Percentiles rank a stretch among this genome's conserved stretches.
phyloP scores from a whole-genome alignment of 257 asterid species.

The Jacaranda mimosifolia region DNA sequence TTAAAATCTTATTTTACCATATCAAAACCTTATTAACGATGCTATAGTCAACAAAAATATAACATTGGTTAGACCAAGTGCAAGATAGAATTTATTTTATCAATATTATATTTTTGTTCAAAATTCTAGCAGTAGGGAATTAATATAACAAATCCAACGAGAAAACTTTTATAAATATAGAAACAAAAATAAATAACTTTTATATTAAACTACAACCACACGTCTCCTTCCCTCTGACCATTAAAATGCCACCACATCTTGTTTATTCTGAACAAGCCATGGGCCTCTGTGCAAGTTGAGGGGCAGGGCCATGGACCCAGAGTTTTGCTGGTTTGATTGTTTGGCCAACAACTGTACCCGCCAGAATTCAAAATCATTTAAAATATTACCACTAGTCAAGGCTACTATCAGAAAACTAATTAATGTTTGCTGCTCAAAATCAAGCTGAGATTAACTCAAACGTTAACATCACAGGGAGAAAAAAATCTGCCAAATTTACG shows the following conservation, averaged over 20 bases:
- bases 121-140: no score
- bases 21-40: no score
- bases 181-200: no score
- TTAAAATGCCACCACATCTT: neutral
- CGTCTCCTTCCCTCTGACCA: neutral
- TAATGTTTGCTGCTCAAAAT: constrained; percentile 9
- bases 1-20: no score
- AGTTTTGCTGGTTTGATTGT: neutral
- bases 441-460: constrained; percentile 38
- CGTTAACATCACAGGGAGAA: constrained; percentile 45
- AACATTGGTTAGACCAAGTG: no score
- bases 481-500: neutral
- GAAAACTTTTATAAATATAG: no score
- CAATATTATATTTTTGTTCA: no score
- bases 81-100: no score
- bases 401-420: neutral
- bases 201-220: no score
- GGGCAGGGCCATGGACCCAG: neutral
- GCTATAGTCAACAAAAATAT: no score
- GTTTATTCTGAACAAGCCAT: neutral
- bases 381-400: neutral
- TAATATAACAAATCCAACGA: no score
- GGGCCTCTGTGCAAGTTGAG: neutral
- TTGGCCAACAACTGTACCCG: constrained; percentile 51
- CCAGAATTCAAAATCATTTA: constrained; percentile 46